A percentile compares a stretch with the other conserved stretches of the same genome.
phyloP scores from a whole-genome alignment of 2,329 filamentous ascomycete genomes.

The Nothomitra cinnamomea region DNA sequence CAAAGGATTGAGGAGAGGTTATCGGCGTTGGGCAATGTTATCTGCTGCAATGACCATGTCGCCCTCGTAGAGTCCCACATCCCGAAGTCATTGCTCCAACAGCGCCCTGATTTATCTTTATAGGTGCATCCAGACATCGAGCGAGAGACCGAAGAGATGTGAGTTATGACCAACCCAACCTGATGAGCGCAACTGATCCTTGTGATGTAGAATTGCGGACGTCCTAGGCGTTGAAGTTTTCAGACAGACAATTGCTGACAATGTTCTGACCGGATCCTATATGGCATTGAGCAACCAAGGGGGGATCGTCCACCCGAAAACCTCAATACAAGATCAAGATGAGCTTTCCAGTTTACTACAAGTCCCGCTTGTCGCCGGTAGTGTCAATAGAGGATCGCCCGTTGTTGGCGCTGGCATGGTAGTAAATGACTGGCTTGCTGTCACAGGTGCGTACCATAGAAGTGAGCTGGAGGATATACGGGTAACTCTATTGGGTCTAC shows the following conservation, averaged over 20 bases:
- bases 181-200: too few species aligned
- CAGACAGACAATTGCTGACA: constrained; percentile 89
- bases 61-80: constrained; percentile 47
- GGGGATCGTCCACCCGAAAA: constrained; percentile 94
- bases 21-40: constrained; percentile 90
- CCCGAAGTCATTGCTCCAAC: background rate
- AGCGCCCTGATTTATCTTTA: background rate
- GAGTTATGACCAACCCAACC: constrained; percentile 7
- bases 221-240: constrained; percentile 81
- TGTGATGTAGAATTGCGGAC: constrained; percentile 50
- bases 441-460: constrained; percentile 35
- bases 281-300: constrained; percentile 94
- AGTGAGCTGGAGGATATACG: too few species aligned
- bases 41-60: constrained; percentile 92
- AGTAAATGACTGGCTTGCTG: constrained; percentile 93
- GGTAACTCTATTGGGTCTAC: background rate
- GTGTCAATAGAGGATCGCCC: constrained; percentile 79
- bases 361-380: constrained; percentile 87
- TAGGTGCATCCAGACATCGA: constrained; percentile 71
- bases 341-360: constrained; percentile 86
- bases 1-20: constrained; percentile 95
- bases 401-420: constrained; percentile 97
- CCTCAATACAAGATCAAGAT: constrained; percentile 92
- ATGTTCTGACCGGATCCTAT: constrained; percentile 90
- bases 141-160: constrained; percentile 94